Evolutionary conservation across 345 rosid genomes (phyloP).

Genomic region (Chamaenerion angustifolium): DNA sequence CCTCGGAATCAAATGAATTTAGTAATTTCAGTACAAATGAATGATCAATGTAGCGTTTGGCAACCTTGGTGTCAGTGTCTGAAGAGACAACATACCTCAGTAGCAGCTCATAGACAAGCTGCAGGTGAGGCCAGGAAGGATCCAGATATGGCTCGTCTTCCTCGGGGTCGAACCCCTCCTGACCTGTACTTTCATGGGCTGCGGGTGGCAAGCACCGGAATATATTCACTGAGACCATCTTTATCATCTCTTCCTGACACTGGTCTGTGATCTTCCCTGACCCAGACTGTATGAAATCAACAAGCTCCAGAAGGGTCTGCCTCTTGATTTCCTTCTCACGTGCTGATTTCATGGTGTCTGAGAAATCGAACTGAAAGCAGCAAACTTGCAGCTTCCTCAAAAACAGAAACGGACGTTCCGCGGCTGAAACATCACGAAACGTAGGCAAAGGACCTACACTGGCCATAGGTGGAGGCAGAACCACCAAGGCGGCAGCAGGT

Average conservation of each 20-base stretch:
- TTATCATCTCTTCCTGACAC: slow-evolving; percentile 79
- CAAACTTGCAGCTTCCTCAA: slow-evolving; percentile 63
- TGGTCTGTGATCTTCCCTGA: slow-evolving; percentile 49
- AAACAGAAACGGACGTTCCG: slow-evolving; percentile 54
- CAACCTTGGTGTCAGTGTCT: slow-evolving; percentile 66
- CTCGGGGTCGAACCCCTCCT: slow-evolving; percentile 55
- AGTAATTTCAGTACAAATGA: slow-evolving; percentile 59
- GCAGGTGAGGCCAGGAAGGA: slow-evolving; percentile 87
- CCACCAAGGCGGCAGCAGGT: slow-evolving; percentile 1
- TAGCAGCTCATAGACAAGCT: slow-evolving; percentile 71
- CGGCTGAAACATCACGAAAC: slow-evolving; percentile 44
- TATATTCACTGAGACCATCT: slow-evolving; percentile 49
- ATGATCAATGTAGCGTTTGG: slow-evolving; percentile 69
- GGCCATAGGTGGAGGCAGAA: slow-evolving; percentile 18
- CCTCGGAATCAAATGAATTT: slow-evolving; percentile 76
- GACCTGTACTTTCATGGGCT: slow-evolving; percentile 71
- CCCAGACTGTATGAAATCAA: slow-evolving; percentile 71
- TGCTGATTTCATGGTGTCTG: slow-evolving; percentile 31
- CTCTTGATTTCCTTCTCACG: slow-evolving; percentile 82
- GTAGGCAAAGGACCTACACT: slow-evolving; percentile 52
- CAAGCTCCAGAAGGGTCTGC: slow-evolving; percentile 61
- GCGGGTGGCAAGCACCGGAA: slow-evolving; percentile 71
- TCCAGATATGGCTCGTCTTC: slow-evolving; percentile 81
- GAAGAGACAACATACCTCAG: slow-evolving; percentile 67
- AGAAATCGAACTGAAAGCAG: slow-evolving; percentile 65